A percentile compares a stretch with the other conserved stretches of the same genome.
phyloP scores from a whole-genome alignment of 2,329 filamentous ascomycete genomes.

The Neonectria neomacrospora region DNA sequence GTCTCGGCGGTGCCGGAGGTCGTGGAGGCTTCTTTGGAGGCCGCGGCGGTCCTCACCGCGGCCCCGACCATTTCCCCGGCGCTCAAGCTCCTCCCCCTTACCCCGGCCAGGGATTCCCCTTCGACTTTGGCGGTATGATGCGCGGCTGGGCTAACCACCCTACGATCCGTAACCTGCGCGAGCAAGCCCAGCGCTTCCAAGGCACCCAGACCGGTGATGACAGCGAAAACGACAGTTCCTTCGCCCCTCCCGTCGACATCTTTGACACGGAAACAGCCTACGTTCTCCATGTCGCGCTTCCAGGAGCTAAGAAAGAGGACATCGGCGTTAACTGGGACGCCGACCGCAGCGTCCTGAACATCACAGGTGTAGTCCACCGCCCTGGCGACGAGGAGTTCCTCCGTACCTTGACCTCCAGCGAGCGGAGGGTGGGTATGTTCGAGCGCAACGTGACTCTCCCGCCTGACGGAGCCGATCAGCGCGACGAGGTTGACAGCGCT shows the following conservation, averaged over 20 bases:
- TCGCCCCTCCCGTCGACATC: slow-evolving; percentile 76
- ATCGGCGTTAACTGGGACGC: slow-evolving; percentile 81
- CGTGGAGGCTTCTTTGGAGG: slow-evolving; percentile 36
- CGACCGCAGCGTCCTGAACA: slow-evolving; percentile 71
- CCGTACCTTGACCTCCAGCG: slow-evolving; percentile 69
- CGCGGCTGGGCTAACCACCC: slow-evolving; percentile 55
- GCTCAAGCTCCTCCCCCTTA: slow-evolving; percentile 33
- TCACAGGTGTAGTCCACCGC: slow-evolving; percentile 79
- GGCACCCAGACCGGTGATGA: slow-evolving; percentile 25
- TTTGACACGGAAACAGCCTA: slow-evolving; percentile 75
- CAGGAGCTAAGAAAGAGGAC: slow-evolving; percentile 83
- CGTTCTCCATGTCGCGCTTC: slow-evolving; percentile 79
- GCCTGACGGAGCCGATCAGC: slow-evolving; percentile 54
- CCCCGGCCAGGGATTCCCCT: slow-evolving; percentile 37
- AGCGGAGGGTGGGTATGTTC: slow-evolving; percentile 80
- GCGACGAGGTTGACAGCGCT: slow-evolving; percentile 72
- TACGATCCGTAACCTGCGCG: slow-evolving; percentile 54
- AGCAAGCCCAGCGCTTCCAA: slow-evolving; percentile 49
- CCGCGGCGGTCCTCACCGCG: slow-evolving; percentile 37
- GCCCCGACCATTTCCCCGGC: slow-evolving; percentile 41
- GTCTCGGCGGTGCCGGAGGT: slow-evolving; percentile 35
- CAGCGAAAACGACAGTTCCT: slow-evolving; percentile 51
- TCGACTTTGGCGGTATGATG: slow-evolving; percentile 55
- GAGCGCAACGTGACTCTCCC: slow-evolving; percentile 75
- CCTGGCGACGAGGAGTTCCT: slow-evolving; percentile 77